Evolutionary conservation across 75 land plant species (phyloP), one percentile per base, ranked within the genome.

Genomic region (Pinus albicaulis): DNA sequence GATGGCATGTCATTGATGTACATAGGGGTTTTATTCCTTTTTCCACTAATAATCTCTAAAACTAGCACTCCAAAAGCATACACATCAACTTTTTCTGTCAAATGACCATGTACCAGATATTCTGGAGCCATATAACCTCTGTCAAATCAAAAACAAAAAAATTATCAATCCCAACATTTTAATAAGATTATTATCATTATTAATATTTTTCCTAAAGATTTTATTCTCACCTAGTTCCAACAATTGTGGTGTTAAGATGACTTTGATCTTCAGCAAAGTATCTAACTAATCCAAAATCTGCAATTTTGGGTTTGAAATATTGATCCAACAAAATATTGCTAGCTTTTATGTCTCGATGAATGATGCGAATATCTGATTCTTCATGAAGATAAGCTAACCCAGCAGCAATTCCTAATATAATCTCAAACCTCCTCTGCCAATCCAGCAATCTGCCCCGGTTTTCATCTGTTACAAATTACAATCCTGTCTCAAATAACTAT

Each of bases 151-250:
- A 5, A 38, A 38, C 0, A 38, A 38, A 17, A 1, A 5, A 17
- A 36, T 5, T 6, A 38, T 38, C 6, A 38, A 38, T 6, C 41
- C 41, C 41, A 38, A 4, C 6, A 38, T 16, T 22, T 52, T 16
- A 16, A n/a, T n/a, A n/a, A n/a, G n/a, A n/a, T n/a, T n/a, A n/a
- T n/a, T n/a, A n/a, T n/a, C n/a, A n/a, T n/a, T n/a, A n/a, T n/a
- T n/a, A n/a, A n/a, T n/a, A n/a, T n/a, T n/a, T n/a, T n/a, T n/a
- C n/a, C n/a, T n/a, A n/a, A n/a, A n/a, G n/a, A 38, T 16, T 22
- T 52, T 16, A 16, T 20, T 55, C 84, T 75, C 76, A 86, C 87
- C 79, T 36, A 8, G 87, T 86, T 74, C 87, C 87, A 12, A 75
- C 86, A 76, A 82, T 76, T 25, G 26, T 77, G 11, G 86, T 83